Evolutionary conservation across 441 rosid species (phyloP), one percentile per base, ranked within the genome.

Genomic region (Eutrema salsugineum): DNA sequence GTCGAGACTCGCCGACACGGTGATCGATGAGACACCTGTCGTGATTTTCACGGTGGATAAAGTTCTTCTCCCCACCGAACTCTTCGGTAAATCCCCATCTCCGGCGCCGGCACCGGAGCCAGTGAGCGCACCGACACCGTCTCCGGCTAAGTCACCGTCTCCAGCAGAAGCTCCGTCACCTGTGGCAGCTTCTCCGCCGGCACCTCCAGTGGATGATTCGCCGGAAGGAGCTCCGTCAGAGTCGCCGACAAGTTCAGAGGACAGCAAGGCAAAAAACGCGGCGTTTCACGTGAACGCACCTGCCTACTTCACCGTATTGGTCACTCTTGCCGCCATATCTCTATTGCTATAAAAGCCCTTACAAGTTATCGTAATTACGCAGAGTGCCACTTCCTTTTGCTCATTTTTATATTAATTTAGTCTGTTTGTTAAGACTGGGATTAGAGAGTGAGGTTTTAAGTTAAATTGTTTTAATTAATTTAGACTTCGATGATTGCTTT

Each of bases 21-120:
- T 91, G 56, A 66, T 87, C 3, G 98, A 93, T 75, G 60, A 91
- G 9, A 75, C 91, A 0, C 93, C 96, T 1, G 72, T 93, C 19
- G 88, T 79, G 8, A 87, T 89, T 51, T 88, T 93, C 77, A 69
- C 93, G 5, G 93, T 93, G 27, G 94, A 91, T 72, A 89, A 57
- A 58, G 77, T 93, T 28, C 83, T 93, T 9, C 88, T 91, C 1
- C 94, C 98, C 0, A 11, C 48, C 0, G 94, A 88, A 66, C 64
- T 91, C 59, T 91, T 88, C 48, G 96, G 96, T 6, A 81, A 77
- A 58, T 76, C 96, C 1, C 89, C 93, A 0, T 77, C 96, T 6
- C 91, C 89, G 38, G 88, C 97, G 2, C 84, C 82, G 2, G 89
- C 71, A 60, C 89, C 88, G 1, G 88, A 65, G 22, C 64, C 63